Evolutionary conservation across 139 green algal genomes (phyloP), one percentile per base, ranked within the genome.

Genomic region (Trebouxia sp.): DNA sequence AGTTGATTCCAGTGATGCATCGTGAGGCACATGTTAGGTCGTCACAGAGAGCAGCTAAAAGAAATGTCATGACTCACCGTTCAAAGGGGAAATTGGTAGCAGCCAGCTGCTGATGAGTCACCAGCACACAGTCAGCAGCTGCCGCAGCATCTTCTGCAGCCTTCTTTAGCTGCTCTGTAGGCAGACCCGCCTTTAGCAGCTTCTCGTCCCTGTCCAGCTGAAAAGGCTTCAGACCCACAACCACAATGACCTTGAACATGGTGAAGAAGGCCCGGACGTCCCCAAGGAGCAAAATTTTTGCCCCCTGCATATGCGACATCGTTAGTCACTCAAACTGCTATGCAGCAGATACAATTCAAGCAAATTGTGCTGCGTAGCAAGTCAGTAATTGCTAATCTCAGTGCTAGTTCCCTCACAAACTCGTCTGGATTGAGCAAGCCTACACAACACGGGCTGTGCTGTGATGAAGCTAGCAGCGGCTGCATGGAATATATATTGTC

Each of bases 261-360:
- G 78, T 84, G 58, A 91, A 89, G 48, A 91, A 91, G n/a, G 86
- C 72, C 17, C 72, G 35, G 14, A 62, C 48, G 41, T 88, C 75
- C 8, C 80, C 87, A 14, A 91, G 15, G 28, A 91, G 45, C 53
- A 88, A 66, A 0, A 83, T 47, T 51, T 87, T 87, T 55, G 38
- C 41, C 0, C 62, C 83, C 85, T 90, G 78, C 48, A 45, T 1
- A 67, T 10, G 5, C 26, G 24, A 12, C n/a, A 28, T 30, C 30
- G 10, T 10, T 30, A 6, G 26, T 65, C 22, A 11, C 28, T 37
- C 14, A n/a, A 43, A 10, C 20, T 75, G 65, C 35, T 35, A 50
- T 35, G 37, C 8, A 17, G 56, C 56, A 69, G 6, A 39, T 0
- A 69, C 24, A 32, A 37, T 69, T 22, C 45, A 80, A 1, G 74